These are phyloP conservation scores for Aspergillus proliferans DNA, from an alignment of 2,329 filamentous ascomycete species.

Conservation along the genomic window DNA sequence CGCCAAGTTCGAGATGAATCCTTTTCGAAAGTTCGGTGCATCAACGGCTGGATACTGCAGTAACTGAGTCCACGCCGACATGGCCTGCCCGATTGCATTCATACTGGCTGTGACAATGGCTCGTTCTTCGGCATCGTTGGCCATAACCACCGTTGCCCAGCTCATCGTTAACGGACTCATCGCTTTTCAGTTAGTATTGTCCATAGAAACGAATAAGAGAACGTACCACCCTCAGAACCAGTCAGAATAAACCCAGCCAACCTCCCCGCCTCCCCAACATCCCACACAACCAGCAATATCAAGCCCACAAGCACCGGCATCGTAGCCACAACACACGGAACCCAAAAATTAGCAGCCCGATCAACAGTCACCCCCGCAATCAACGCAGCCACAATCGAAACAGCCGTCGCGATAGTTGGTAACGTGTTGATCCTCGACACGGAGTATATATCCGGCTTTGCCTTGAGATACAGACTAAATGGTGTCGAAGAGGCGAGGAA, in stretches of 20 bases:
- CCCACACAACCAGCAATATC: conserved; percentile 30
- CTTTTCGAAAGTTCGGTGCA: conserved; percentile 27
- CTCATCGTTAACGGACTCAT: conserved; percentile 33
- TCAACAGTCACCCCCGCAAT: conserved; percentile 29
- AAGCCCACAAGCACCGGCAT: conserved; percentile 30
- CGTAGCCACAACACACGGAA: conserved; percentile 25
- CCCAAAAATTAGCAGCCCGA: conserved; percentile 30
- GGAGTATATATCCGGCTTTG: conserved; percentile 31
- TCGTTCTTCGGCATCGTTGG: conserved; percentile 36
- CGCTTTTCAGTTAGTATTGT: conserved; percentile 6
- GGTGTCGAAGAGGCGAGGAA: conserved; percentile 29
- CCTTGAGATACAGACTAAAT: conserved; percentile 39
- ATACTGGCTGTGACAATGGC: conserved; percentile 40
- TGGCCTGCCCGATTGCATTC: conserved; percentile 40
- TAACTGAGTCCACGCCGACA: conserved; percentile 36
- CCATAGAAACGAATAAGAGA: background rate
- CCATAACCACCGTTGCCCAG: conserved; percentile 36
- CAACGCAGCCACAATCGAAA: conserved; percentile 33
- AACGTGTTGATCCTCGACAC: conserved; percentile 38
- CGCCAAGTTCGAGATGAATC: background rate
- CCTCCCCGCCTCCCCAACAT: conserved; percentile 34
- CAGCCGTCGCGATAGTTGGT: conserved; percentile 36
- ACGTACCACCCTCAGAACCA: conserved; percentile 33
- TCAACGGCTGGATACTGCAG: conserved; percentile 33
- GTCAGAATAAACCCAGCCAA: conserved; percentile 34